Percentiles rank a stretch among this genome's conserved stretches.
phyloP scores from a whole-genome alignment of 176 grass and related monocot genomes.

The Triticum monococcum region DNA sequence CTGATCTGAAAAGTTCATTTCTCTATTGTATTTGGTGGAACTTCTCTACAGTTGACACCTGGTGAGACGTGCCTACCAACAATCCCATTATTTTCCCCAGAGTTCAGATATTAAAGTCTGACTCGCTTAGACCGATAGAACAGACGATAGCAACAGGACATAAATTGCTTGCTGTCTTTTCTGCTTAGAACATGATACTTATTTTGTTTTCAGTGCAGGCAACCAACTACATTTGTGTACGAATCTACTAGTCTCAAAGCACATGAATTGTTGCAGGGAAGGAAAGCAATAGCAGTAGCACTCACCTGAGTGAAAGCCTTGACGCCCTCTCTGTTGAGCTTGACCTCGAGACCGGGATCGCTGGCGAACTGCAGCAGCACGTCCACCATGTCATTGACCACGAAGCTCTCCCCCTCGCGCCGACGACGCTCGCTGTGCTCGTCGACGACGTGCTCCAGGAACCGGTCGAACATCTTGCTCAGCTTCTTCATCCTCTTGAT shows the following conservation, averaged over 20 bases:
- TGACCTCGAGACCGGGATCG: slow-evolving; percentile 63
- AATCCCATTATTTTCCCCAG: background rate
- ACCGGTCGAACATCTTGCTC: slow-evolving; percentile 68
- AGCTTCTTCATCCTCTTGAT: slow-evolving; percentile 86
- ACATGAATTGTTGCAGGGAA: background rate
- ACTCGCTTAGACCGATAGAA: too few relatives aligned
- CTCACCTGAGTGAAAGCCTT: slow-evolving; percentile 87
- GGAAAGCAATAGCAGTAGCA: background rate
- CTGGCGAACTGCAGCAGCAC: slow-evolving; percentile 74
- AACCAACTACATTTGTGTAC: background rate
- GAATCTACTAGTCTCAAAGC: background rate
- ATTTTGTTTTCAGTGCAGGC: background rate
- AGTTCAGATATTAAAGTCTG: background rate
- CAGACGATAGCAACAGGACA: background rate
- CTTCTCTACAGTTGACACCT: background rate
- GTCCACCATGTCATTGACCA: slow-evolving; percentile 85
- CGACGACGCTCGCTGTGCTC: slow-evolving; percentile 61
- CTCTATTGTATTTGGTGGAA: background rate
- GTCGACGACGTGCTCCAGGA: slow-evolving; percentile 82
- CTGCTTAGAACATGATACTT: background rate
- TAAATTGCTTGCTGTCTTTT: background rate
- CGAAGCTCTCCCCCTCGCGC: slow-evolving; percentile 51
- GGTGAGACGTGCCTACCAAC: background rate
- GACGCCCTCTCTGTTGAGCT: slow-evolving; percentile 61
- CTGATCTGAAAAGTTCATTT: background rate